Conservation (phyloP, 1,284 basidiomycete genomes). For the Afroboletus lepidellus region DNA sequence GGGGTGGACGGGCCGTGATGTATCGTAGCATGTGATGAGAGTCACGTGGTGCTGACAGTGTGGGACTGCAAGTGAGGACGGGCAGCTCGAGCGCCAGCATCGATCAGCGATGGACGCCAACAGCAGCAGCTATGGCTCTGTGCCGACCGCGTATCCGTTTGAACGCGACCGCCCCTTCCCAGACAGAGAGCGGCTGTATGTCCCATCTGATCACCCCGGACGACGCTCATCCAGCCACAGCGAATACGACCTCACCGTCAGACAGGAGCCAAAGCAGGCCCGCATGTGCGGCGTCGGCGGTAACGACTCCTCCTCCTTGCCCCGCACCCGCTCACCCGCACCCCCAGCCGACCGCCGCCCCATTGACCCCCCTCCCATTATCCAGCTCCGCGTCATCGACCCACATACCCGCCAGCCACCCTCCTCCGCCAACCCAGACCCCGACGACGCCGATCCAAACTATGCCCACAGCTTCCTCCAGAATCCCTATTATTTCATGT, state of each 20-base stretch:
- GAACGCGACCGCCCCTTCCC: slow-evolving; percentile 29
- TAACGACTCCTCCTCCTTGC: slow-evolving; percentile 40
- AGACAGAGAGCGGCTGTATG: slow-evolving; percentile 34
- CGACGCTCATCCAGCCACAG: slow-evolving; percentile 40
- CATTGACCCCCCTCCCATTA: slow-evolving; percentile 94
- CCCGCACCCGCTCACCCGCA: slow-evolving; percentile 8
- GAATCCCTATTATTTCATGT: slow-evolving; percentile 95
- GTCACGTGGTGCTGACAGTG: slow-evolving; percentile 20
- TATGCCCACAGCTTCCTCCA: slow-evolving; percentile 61
- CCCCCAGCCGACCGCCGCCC: slow-evolving; percentile 82
- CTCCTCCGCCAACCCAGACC: slow-evolving; percentile 19
- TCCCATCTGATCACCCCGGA: slow-evolving; percentile 3
- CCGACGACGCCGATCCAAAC: slow-evolving; percentile 37
- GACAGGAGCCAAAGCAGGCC: slow-evolving; percentile 89
- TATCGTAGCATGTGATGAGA: neutral
- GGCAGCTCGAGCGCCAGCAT: slow-evolving; percentile 1
- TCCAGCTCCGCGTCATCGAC: slow-evolving; percentile 89
- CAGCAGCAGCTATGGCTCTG: slow-evolving; percentile 21
- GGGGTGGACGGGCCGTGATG: slow-evolving; percentile 17
- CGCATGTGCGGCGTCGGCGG: slow-evolving; percentile 93
- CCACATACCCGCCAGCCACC: slow-evolving; percentile 45
- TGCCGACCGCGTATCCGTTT: slow-evolving; percentile 29
- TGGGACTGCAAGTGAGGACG: slow-evolving; percentile 9
- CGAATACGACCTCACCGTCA: slow-evolving; percentile 79
- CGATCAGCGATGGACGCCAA: slow-evolving; percentile 29